phyloP scores from a whole-genome alignment of 192 early-diverging fungal genomes.

The Lunasporangiospora selenospora region DNA sequence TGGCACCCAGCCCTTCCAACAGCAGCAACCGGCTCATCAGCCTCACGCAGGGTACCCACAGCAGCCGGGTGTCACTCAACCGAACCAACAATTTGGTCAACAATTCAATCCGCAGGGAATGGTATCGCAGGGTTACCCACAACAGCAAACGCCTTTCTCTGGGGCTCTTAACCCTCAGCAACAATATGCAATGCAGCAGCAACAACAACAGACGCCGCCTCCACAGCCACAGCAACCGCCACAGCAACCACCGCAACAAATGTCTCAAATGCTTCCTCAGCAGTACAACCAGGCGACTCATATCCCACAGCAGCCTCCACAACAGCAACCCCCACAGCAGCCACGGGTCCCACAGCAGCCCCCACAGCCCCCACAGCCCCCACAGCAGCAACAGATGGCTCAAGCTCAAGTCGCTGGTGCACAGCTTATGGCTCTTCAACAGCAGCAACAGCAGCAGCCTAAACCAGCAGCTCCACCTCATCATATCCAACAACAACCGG shows the following conservation, averaged over 20 bases:
- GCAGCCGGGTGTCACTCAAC: conserved; percentile 15
- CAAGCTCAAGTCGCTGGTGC: conserved; percentile 2
- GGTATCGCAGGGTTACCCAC: conserved; percentile 29
- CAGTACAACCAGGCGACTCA: no score
- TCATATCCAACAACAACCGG: conserved; percentile 2
- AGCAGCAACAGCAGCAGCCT: conserved; percentile 10
- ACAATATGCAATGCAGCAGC: conserved; percentile 27
- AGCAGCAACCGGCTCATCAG: conserved; percentile 8
- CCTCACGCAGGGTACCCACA: conserved; percentile 17
- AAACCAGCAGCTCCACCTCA: conserved; percentile 3
- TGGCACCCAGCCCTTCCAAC: not conserved
- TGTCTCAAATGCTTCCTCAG: not conserved
- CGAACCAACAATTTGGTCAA: conserved; percentile 1
- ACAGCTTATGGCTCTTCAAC: conserved; percentile 13
- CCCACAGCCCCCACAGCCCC: conserved; percentile 16
- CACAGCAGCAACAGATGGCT: conserved; percentile 18
- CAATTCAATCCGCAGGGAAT: conserved; percentile 6
- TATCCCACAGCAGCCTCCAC: not conserved
- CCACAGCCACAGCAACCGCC: conserved; percentile 15
- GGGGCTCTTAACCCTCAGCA: conserved; percentile 11
- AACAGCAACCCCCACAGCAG: conserved; percentile 2
- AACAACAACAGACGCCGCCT: conserved; percentile 18
- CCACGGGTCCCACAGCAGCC: not conserved
- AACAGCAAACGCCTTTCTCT: conserved; percentile 27
- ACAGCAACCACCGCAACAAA: conserved; percentile 14